Conservation (phyloP, 768 basidiomycete species). For the Pulveroboletus ravenelii region DNA sequence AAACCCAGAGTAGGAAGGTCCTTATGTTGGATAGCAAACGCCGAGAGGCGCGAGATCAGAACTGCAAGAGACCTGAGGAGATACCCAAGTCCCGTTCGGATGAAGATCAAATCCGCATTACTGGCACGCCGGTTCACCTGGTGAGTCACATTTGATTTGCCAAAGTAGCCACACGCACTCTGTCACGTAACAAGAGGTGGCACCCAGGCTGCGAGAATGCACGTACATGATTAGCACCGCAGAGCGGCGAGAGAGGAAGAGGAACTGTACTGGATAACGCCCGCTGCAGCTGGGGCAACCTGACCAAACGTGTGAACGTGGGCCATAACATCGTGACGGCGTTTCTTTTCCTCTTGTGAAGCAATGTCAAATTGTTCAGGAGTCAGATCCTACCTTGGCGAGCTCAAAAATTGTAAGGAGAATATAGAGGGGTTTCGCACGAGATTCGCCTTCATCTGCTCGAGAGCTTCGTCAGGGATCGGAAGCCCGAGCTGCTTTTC, state of each 20-base stretch:
- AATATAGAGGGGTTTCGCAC: constrained; percentile 35
- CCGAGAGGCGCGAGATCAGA: constrained; percentile 82
- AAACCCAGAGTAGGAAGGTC: constrained; percentile 93
- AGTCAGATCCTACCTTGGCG: constrained; percentile 60
- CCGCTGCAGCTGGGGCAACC: constrained; percentile 90
- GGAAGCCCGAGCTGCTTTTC: constrained; percentile 93
- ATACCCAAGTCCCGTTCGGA: constrained; percentile 79
- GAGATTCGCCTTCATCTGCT: constrained; percentile 91
- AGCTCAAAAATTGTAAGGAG: constrained; percentile 3
- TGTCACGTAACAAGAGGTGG: constrained; percentile 98
- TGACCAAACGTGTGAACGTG: constrained; percentile 97
- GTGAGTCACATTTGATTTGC: constrained; percentile 1
- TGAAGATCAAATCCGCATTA: constrained; percentile 97
- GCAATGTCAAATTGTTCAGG: constrained; percentile 89
- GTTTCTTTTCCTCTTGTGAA: constrained; percentile 92
- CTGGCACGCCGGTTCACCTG: constrained; percentile 38
- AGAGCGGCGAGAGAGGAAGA: constrained; percentile 5
- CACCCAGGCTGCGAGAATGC: constrained; percentile 62
- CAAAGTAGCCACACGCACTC: constrained; percentile 55
- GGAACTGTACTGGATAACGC: constrained; percentile 81
- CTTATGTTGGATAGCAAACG: constrained; percentile 80
- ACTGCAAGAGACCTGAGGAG: constrained; percentile 85
- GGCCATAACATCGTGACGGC: constrained; percentile 99
- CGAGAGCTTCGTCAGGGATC: constrained; percentile 85
- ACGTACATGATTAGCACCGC: constrained; percentile 9